Percentiles rank a stretch among this genome's conserved stretches.
Evolutionary conservation across 805 yeast genomes (phyloP).

Genomic region (Candida nanaspora): DNA sequence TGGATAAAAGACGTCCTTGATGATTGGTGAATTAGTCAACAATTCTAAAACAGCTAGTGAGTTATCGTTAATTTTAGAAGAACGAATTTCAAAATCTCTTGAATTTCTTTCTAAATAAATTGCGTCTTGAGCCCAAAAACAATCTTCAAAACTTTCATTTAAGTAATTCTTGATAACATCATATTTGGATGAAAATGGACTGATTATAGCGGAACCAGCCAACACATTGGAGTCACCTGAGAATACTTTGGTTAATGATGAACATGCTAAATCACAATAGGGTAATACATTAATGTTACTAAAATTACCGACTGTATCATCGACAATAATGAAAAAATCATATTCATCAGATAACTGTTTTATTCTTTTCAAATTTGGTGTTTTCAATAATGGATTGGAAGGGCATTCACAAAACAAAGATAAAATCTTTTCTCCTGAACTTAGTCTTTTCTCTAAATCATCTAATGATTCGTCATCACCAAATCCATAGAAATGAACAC

Average conservation of each 20-base stretch:
- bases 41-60: slow-evolving; percentile 48
- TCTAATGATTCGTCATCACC: slow-evolving; percentile 70
- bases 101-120: slow-evolving; percentile 87
- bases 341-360: slow-evolving; percentile 59
- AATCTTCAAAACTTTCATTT: slow-evolving; percentile 56
- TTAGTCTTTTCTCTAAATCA: slow-evolving; percentile 56
- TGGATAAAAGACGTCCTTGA: slow-evolving; percentile 71
- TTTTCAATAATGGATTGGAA: slow-evolving; percentile 83
- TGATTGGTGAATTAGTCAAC: slow-evolving; percentile 41
- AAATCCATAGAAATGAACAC: slow-evolving; percentile 76
- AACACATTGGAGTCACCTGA: slow-evolving; percentile 93
- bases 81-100: slow-evolving; percentile 73
- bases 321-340: slow-evolving; percentile 76
- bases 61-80: slow-evolving; percentile 46
- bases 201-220: slow-evolving; percentile 85
- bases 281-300: slow-evolving; percentile 75
- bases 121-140: slow-evolving; percentile 92
- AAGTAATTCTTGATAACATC: slow-evolving; percentile 41
- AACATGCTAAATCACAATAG: slow-evolving; percentile 78
- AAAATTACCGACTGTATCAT: slow-evolving; percentile 92
- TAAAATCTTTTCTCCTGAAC: slow-evolving; percentile 57
- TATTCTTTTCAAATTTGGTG: slow-evolving; percentile 69
- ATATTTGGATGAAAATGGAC: slow-evolving; percentile 53
- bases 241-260: slow-evolving; percentile 86
- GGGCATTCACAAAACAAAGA: slow-evolving; percentile 92